Evolutionary conservation across 2,329 filamentous ascomycete species (phyloP), one percentile per base, ranked within the genome.

Genomic region (Colletotrichum ledebouriae): DNA sequence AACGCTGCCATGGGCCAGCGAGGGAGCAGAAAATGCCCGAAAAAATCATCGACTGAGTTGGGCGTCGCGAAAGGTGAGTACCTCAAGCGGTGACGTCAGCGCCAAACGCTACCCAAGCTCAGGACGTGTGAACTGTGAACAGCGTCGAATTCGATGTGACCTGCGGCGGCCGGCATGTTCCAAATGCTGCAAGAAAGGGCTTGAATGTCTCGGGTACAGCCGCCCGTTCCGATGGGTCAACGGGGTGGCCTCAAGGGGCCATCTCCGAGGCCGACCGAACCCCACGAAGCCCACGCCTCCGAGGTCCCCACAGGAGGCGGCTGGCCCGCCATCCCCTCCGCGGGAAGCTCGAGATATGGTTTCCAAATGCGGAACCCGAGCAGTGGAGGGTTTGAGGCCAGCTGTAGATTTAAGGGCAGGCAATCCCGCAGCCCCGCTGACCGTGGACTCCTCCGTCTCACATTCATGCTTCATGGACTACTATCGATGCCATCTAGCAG

Each of bases 71-170:
- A 57, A 29, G 53, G 53, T 57, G 49, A 2, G 29, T 37, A 4
- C 42, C 0, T 20, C 49, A 20, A 7, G 11, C 17, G n/a, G 11
- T 0, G 34, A 20, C 15, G 29, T 15, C 29, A 20, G 29, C 49
- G 17, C 25, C 13, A 22, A 11, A 29, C 7, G 39, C 53, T 60
- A n/a, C 52, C 29, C 4, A 13, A 3, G 29, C 34, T 41, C 44
- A 73, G 73, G 73, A 41, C 76, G 75, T 46, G 71, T 72, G 44
- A 73, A 71, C 13, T 77, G 75, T 67, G 72, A 72, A 50, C 71
- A 72, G 61, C 74, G 75, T 37, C 75, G 75, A 47, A 77, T 77
- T 58, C 70, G 70, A 15, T 77, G 75, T 64, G 75, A 76, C 59
- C 71, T 74, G 6, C 57, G 56, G 20, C 68, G 56, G 12, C 75